Conservation (phyloP, 495 filamentous ascomycete species). For the Tetracladium setigerum region DNA sequence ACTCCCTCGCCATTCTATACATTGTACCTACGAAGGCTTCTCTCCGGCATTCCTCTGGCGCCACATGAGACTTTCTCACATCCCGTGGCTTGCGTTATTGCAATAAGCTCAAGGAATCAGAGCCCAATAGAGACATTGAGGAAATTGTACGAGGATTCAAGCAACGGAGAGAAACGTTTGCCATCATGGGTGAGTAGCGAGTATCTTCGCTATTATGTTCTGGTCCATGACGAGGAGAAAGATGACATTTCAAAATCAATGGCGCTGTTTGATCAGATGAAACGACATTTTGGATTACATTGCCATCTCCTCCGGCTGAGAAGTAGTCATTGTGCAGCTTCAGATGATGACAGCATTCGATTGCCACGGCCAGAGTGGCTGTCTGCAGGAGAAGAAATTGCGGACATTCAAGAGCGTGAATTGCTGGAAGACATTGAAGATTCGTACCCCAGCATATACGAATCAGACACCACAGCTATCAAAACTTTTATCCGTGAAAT, state of each 20-base stretch:
- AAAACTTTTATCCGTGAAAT: constrained; percentile 85
- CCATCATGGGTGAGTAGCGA: constrained; percentile 82
- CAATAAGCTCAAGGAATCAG: constrained; percentile 80
- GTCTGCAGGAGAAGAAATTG: constrained; percentile 77
- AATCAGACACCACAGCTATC: constrained; percentile 83
- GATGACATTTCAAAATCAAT: constrained; percentile 88
- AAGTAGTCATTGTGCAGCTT: constrained; percentile 75
- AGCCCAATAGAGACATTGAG: constrained; percentile 77
- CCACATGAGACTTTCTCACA: constrained; percentile 92
- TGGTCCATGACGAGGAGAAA: constrained; percentile 93
- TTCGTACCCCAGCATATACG: constrained; percentile 72
- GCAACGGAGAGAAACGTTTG: constrained; percentile 53
- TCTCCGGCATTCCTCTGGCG: constrained; percentile 67
- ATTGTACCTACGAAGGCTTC: constrained; percentile 70
- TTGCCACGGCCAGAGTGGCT: constrained; percentile 81
- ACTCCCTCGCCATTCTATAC: constrained; percentile 61
- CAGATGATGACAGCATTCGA: constrained; percentile 84
- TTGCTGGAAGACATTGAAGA: constrained; percentile 58
- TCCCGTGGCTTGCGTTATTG: constrained; percentile 92
- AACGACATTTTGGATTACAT: constrained; percentile 89
- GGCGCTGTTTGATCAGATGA: constrained; percentile 92
- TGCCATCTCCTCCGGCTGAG: constrained; percentile 85
- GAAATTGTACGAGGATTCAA: constrained; percentile 71
- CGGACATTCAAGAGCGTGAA: constrained; percentile 54
- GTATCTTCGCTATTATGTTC: constrained; percentile 88